Base-by-base conservation (phyloP, 208 protist genomes). In the Wallacemonas rigidus region DNA sequence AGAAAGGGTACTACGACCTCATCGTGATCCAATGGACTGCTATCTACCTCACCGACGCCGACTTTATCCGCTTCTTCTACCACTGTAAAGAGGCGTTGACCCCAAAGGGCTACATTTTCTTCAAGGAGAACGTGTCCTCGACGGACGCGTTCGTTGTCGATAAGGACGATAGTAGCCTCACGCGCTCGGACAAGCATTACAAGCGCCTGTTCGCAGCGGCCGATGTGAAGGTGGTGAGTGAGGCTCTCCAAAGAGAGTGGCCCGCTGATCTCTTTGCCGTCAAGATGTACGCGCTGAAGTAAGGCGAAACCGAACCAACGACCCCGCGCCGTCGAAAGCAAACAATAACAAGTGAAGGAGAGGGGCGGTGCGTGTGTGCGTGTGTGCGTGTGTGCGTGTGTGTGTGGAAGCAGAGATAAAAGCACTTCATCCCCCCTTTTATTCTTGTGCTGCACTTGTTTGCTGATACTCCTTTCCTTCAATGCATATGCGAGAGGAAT, bases 21-120 rank as follows among this genome's bases (percentile, higher is more conserved):
- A 90, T 98, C 57, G 88, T 96, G 47, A 95, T 98, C 64, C 95
- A 98, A 81, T 98, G 95, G 93, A 79, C 90, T n/a, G 88, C 87
- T 51, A 97, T 96, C 63, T 97, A 97, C 76, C 85, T 98, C 39
- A 97, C 93, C 26, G 95, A 98, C 77, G 84, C 82, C 36, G 92
- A 97, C 79, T 96, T 97, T 77, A 83, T 92, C n/a, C 78, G 74
- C 5, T 97, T 97, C 78, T 85, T 97, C 50, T 69, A 62, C 54
- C 79, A 87, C 61, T 94, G 87, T 83, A 90, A 89, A 67, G 51
- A 71, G 54, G 86, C 88, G 0, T 79, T 97, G 47, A 91, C 85
- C n/a, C 71, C 79, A 6, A 70, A 82, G n/a, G 95, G 93, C 11
- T 90, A 92, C 67, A 91, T 98, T 53, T 94, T 98, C 71, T 92